These are phyloP conservation scores for Eucalyptus caleyi DNA, from an alignment of 345 rosid genomes.

Conservation along the genomic window DNA sequence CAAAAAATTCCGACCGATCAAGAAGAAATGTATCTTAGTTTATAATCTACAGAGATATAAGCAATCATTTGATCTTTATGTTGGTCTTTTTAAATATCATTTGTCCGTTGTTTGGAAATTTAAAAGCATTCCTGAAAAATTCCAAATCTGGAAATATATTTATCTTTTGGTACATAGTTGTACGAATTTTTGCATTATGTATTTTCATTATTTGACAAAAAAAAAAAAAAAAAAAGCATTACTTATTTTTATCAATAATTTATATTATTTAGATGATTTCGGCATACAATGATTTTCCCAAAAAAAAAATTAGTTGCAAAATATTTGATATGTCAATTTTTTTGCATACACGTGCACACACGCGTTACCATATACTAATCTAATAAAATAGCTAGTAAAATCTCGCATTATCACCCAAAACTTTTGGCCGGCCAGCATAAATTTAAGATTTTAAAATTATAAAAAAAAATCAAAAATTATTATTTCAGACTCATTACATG, in stretches of 20 bases:
- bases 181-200: neutral
- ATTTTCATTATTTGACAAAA: neutral
- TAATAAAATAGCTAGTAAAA: neutral
- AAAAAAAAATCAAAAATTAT: neutral
- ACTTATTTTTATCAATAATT: neutral
- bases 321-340: neutral
- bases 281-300: rapidly evolving
- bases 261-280: neutral
- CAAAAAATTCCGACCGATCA: too few species aligned
- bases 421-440: neutral
- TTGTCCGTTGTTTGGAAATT: neutral
- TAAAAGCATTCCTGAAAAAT: neutral
- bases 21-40: too few species aligned
- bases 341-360: neutral
- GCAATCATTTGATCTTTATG: neutral
- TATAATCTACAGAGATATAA: neutral
- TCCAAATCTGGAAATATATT: neutral
- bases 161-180: neutral
- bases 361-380: rapidly evolving
- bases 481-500: neutral
- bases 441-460: neutral
- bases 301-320: neutral
- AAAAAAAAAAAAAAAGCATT: neutral
- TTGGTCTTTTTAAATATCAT: neutral
- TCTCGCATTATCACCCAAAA: neutral